Conservation (phyloP, 352 stramenopile species). For the Phytopythium chamaehyphon region DNA sequence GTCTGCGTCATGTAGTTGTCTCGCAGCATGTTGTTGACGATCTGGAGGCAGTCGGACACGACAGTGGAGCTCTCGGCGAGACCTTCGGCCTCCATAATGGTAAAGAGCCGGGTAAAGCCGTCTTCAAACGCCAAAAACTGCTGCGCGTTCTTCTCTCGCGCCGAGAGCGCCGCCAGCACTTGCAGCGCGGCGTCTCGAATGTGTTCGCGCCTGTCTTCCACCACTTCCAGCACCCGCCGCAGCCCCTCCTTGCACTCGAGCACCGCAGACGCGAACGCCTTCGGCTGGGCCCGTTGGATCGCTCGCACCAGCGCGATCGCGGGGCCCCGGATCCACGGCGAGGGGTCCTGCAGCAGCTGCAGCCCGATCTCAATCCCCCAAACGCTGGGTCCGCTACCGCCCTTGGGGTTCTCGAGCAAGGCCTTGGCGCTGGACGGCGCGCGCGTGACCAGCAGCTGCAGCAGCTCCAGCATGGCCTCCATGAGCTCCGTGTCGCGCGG, state of each 20-base stretch:
- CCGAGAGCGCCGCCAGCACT: slow-evolving; percentile 64
- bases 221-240: slow-evolving; percentile 62
- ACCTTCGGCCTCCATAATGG: slow-evolving; percentile 71
- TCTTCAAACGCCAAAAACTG: slow-evolving; percentile 84
- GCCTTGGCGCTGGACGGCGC: slow-evolving; percentile 29
- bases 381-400: slow-evolving; percentile 9
- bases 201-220: slow-evolving; percentile 75
- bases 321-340: slow-evolving; percentile 74
- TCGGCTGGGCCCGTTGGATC: slow-evolving; percentile 51
- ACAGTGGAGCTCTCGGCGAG: slow-evolving; percentile 49
- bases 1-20: slow-evolving; percentile 81
- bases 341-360: slow-evolving; percentile 69
- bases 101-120: slow-evolving; percentile 66
- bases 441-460: slow-evolving; percentile 47
- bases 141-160: slow-evolving; percentile 64
- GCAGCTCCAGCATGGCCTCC: slow-evolving; percentile 75
- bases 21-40: slow-evolving; percentile 76
- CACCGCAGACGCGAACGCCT: slow-evolving; percentile 38
- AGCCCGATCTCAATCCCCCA: slow-evolving; percentile 64
- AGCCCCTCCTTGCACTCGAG: slow-evolving; percentile 69
- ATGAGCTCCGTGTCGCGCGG: slow-evolving; percentile 82
- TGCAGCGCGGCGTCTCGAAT: slow-evolving; percentile 74
- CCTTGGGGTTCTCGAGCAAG: slow-evolving; percentile 26
- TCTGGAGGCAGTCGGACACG: slow-evolving; percentile 68
- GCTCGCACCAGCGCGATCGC: slow-evolving; percentile 52